Base-by-base conservation (phyloP, 352 stramenopile species). In the Halophytophthora batemanensis region DNA sequence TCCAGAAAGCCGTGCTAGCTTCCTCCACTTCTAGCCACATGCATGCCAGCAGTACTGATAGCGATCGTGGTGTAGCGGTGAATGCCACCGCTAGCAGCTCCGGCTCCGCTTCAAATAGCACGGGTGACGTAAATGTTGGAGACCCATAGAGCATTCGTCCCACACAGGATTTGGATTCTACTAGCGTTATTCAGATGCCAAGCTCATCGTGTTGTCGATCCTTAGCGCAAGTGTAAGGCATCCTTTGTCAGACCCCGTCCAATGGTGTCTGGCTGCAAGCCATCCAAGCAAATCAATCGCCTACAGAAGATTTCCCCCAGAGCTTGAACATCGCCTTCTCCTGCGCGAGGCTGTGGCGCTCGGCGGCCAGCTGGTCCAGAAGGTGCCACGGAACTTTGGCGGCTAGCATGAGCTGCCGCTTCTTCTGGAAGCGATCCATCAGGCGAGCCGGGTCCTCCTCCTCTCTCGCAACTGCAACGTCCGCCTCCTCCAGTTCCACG, bases 311-410 rank as follows among this genome's bases (percentile, higher is more conserved):
- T 54, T 70, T 82, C 8, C 57, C 54, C 79, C 77, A 87, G 1
- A 66, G 52, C 41, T 79, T 74, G 51, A 86, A 89, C 44, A 88
- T 69, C 0, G 59, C 53, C 44, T 82, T 86, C 52, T 89, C 82
- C 12, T 75, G 65, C 5, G 70, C 71, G 6, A 87, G 39, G 28
- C 71, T 70, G 22, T 61, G 54, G 0, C 67, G 61, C 22, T 90
- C 76, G 6, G 64, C 67, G 2, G 66, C 62, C 11, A 92, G 22
- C 22, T 89, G 66, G 25, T 93, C 82, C 1, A 93, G 58, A 4
- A 93, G 53, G 41, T 84, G 59, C 79, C 82, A 90, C 22, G 82
- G 80, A 22, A 90, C 71, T 45, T 80, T 74, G 8, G 75, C 77
- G 28, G 65, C 66, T 48, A 77, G 52, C 1, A 73, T 33, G 2